Evolutionary conservation across 2,329 filamentous ascomycete species (phyloP).

Genomic region (Tolypocladium endophyticum): DNA sequence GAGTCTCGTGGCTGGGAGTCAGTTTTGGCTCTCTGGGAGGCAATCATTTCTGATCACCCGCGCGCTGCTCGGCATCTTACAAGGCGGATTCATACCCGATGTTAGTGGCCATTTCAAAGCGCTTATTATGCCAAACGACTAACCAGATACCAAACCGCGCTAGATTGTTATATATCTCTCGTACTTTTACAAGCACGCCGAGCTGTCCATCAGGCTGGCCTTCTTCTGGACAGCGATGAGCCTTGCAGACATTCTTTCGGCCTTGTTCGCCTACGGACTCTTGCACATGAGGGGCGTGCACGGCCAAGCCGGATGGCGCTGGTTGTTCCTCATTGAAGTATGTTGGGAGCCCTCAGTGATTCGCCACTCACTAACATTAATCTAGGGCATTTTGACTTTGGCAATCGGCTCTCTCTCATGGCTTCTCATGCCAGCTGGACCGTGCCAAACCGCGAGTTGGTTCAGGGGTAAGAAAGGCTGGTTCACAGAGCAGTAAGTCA

Average conservation of each 20-base stretch:
- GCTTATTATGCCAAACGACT: constrained; percentile 6
- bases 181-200: constrained; percentile 65
- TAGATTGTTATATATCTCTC: constrained; percentile 45
- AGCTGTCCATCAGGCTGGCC: constrained; percentile 54
- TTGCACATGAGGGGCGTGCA: constrained; percentile 24
- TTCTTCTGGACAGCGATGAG: constrained; percentile 63
- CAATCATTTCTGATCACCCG: constrained; percentile 27
- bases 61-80: constrained; percentile 28
- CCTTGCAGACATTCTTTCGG: constrained; percentile 40
- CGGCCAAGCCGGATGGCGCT: constrained; percentile 27
- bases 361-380: neutral
- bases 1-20: constrained; percentile 40
- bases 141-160: neutral
- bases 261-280: constrained; percentile 34
- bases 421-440: constrained; percentile 13
- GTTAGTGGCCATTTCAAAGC: constrained; percentile 7
- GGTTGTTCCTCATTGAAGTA: constrained; percentile 15
- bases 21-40: constrained; percentile 30
- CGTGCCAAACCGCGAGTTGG: constrained; percentile 38
- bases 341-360: neutral
- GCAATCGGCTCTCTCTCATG: constrained; percentile 10
- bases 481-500: constrained; percentile 13
- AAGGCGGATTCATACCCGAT: constrained; percentile 37
- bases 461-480: constrained; percentile 38
- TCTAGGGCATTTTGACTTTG: constrained; percentile 17